Base-by-base conservation (phyloP, 306 rosid genomes). In the Sophora flavescens region DNA sequence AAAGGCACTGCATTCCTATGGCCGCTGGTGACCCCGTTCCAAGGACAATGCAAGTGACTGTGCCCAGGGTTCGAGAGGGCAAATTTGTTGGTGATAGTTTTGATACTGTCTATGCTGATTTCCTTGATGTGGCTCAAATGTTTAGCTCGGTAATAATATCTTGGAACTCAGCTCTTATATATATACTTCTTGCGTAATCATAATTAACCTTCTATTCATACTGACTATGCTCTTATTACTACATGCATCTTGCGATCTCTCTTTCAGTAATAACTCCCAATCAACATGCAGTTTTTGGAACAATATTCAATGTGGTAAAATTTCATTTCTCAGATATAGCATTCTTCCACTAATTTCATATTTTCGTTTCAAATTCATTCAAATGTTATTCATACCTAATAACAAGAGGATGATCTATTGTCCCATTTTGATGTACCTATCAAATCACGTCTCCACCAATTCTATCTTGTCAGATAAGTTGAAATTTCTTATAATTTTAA, bases 1-100 rank as follows among this genome's bases (percentile, higher is more conserved):
- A 63, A 9, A 79, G 80, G 12, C 84, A 83, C 12, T 83, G 84
- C 16, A 64, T 83, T 22, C 36, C 74, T n/a, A n/a, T 83, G 1
- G 36, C 81, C 22, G 4, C 74, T 0, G 9, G 65, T 26, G 57
- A 74, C 6, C 81, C 84, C 0, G 3, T 6, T 36, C 81, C 81
- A 2, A 7, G 1, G 22, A 68, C 0, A 35, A 73, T 57, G 63
- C 12, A 1, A 15, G 7, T 79, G 3, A 3, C 39, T 4, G 5
- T 84, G 12, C 87, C 87, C 0, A n/a, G 15, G 53, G 30, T 84
- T 39, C 12, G 3, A 0, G 28, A 66, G 12, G 72, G 50, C 6
- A 11, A 33, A 57, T 6, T 63, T 63, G 3, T 36, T 56, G 72
- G 63, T 0, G 12, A 13, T 16, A 6, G 42, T 14, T 15, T 51